These are phyloP conservation scores for Hygrophila difformis DNA, from an alignment of 257 asterid species.

Conservation along the genomic window DNA sequence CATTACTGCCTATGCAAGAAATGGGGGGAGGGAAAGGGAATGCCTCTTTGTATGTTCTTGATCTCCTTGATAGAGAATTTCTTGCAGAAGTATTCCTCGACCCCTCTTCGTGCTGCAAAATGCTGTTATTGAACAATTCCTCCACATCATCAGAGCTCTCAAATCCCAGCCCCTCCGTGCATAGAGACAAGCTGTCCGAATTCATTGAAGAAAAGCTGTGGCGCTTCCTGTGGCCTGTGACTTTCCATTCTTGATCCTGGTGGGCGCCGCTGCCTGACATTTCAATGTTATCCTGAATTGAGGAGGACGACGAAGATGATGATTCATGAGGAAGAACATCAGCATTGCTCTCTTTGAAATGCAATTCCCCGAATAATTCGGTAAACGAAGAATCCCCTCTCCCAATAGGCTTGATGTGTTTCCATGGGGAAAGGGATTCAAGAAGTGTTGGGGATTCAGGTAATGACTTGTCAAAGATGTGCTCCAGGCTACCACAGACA, in stretches of 20 bases:
- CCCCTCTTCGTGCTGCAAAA: slow-evolving; percentile 17
- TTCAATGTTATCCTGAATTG: too few species aligned
- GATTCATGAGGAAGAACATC: slow-evolving; percentile 3
- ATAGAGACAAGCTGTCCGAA: slow-evolving; percentile 55
- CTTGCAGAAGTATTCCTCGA: slow-evolving; percentile 16
- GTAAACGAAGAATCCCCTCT: slow-evolving; percentile 40
- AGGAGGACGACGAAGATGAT: slow-evolving; percentile 12
- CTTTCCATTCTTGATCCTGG: too few species aligned
- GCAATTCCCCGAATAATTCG: slow-evolving; percentile 62
- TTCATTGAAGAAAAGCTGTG: slow-evolving; percentile 51
- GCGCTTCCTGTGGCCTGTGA: slow-evolving; percentile 11
- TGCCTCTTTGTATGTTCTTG: slow-evolving; percentile 24
- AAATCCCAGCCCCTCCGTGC: slow-evolving; percentile 81
- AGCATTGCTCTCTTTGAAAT: slow-evolving; percentile 38
- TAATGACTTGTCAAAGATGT: slow-evolving; percentile 65
- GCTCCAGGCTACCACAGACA: slow-evolving; percentile 73
- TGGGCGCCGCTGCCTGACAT: too few species aligned
- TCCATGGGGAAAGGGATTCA: slow-evolving; percentile 70
- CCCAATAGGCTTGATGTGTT: slow-evolving; percentile 36
- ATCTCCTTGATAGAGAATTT: slow-evolving; percentile 20
- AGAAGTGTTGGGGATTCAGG: slow-evolving; percentile 46
- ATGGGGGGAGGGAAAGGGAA: slow-evolving; percentile 90
- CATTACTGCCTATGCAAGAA: slow-evolving; percentile 72
- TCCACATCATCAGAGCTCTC: slow-evolving; percentile 89
- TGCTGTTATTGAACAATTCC: slow-evolving; percentile 28